Conservation (phyloP, 306 rosid genomes). For the Comarum palustre region DNA sequence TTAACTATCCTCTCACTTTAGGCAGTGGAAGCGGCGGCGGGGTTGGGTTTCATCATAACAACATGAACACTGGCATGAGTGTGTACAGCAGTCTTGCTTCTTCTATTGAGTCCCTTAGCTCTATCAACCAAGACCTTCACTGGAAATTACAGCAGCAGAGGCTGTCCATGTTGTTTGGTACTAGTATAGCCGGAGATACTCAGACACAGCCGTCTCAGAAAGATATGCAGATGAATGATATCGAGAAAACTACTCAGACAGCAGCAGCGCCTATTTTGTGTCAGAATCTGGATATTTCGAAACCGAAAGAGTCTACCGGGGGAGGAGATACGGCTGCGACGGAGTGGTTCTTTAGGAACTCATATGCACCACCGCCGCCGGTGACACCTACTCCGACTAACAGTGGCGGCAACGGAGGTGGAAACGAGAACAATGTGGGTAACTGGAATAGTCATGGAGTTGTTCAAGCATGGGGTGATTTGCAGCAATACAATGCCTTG, state of each 20-base stretch:
- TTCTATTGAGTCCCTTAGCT: conserved; percentile 83
- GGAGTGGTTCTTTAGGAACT: conserved; percentile 86
- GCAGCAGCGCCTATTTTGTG: conserved; percentile 24
- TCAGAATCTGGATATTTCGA: conserved; percentile 38
- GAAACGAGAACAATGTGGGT: conserved; percentile 34
- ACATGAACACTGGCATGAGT: conserved; percentile 44
- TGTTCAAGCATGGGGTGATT: conserved; percentile 67
- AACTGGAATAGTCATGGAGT: conserved; percentile 44
- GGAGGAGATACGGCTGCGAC: conserved; percentile 23
- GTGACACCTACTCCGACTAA: conserved; percentile 51
- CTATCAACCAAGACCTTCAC: conserved; percentile 92
- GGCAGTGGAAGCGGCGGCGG: conserved; percentile 21
- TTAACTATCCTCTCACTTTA: conserved; percentile 46
- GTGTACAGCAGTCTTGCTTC: conserved; percentile 53
- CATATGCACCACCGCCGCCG: conserved; percentile 35
- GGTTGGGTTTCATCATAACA: conserved; percentile 29
- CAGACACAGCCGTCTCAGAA: conserved; percentile 18
- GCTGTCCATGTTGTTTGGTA: conserved; percentile 59
- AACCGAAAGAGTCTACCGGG: conserved; percentile 3
- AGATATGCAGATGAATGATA: conserved; percentile 5
- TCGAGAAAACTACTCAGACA: neutral
- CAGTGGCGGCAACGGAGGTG: conserved; percentile 29
- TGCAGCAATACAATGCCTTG: conserved; percentile 71
- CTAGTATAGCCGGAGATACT: conserved; percentile 11
- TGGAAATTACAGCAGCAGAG: conserved; percentile 91